A percentile compares a stretch with the other conserved stretches of the same genome.
Evolutionary conservation across 306 rosid species (phyloP).

Genomic region (Cicer cuneatum): DNA sequence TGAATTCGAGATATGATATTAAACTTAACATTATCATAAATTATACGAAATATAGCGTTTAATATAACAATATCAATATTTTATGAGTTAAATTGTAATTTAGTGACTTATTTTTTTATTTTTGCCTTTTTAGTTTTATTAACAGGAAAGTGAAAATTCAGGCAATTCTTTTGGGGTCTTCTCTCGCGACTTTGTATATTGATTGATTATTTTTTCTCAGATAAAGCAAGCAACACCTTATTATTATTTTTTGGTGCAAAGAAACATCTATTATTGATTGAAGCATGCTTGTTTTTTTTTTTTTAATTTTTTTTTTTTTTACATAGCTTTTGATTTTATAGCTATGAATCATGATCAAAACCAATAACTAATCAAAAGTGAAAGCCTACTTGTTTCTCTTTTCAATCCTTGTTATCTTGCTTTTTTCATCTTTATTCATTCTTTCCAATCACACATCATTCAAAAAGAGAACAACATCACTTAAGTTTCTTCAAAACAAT

Average conservation of each 20-base stretch:
- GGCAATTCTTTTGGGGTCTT: conserved; percentile 1
- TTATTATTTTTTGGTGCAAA: background rate
- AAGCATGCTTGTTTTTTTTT: conserved; percentile 18
- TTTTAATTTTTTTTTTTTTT: background rate
- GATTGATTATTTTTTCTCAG: conserved; percentile 41
- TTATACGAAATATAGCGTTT: no score
- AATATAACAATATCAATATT: no score
- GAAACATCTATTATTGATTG: conserved; percentile 25
- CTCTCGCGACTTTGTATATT: background rate
- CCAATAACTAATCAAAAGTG: conserved; percentile 35
- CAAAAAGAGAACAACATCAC: conserved; percentile 21
- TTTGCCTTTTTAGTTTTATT: background rate
- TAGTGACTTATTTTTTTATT: background rate
- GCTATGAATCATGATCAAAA: conserved; percentile 29
- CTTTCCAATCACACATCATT: conserved; percentile 41
- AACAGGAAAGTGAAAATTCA: conserved; percentile 15
- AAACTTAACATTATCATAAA: no score
- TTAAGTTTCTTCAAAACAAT: conserved; percentile 38
- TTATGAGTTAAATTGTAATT: no score
- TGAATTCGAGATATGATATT: no score
- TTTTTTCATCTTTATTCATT: conserved; percentile 35
- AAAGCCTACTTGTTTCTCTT: conserved; percentile 7
- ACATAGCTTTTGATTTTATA: background rate
- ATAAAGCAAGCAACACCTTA: conserved; percentile 13
- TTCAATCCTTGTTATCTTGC: conserved; percentile 8